Base-by-base conservation (phyloP, 805 yeast genomes). In the Teunomyces aglyptinius region DNA sequence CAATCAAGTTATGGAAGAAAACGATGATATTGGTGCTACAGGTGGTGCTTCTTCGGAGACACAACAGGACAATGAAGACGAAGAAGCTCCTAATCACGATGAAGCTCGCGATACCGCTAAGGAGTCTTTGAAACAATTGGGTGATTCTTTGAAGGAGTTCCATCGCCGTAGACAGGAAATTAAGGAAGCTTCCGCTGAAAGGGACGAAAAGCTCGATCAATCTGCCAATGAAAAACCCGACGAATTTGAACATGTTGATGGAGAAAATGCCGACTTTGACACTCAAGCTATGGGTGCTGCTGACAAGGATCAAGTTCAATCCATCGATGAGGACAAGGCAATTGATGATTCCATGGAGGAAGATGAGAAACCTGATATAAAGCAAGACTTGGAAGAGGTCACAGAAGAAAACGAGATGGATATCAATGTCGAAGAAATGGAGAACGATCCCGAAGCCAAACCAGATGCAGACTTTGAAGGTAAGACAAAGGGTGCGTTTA, bases 221-320 rank as follows among this genome's bases (percentile, higher is more conserved):
- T 68, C 72, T 19, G 82, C 83, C 10, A 83, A 79, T 49, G 85
- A 82, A 50, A 77, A 82, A 43, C 91, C 95, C 0, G 96, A 89
- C 59, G 96, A 89, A 57, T 86, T 89, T 63, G 89, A 88, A 60
- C 94, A 88, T 57, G 73, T 85, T 43, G 89, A 86, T 33, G 91
- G 90, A 41, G 91, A 85, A 39, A 85, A 86, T 50, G 81, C 92
- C 3, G 82, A 85, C 24, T 75, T 71, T 46, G 91, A 88, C 42
- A 88, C 96, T 0, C 98, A 94, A 64, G 99, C 98, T 0, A 69
- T 94, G 43, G 98, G 98, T 18, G 83, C 91, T 38, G 96, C 97
- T 5, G 81, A 82, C 49, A 78, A 83, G 57, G 96, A 90, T 39
- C 90, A 86, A 58, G 70, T 79, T 12, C 94, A 89, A 60, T 63